Base-by-base conservation (phyloP, 345 rosid species). In the Syzygium oleosum region DNA sequence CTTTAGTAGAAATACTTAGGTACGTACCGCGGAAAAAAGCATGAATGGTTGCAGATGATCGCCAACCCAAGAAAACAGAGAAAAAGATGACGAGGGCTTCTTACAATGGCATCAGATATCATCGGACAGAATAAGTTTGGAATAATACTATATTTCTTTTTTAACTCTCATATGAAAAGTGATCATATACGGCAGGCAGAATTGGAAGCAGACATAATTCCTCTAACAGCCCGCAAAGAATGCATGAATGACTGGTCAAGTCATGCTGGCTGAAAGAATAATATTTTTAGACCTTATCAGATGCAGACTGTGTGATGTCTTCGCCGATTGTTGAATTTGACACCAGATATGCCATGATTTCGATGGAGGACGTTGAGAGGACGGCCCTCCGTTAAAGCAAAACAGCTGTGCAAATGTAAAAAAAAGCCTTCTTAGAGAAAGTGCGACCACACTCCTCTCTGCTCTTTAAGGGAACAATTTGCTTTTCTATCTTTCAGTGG, bases 161-260 rank as follows among this genome's bases (percentile, higher is more conserved):
- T 43, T 43, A 43, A 43, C 16, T 31, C 78, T 65, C 12, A 1
- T 31, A 16, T 16, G 43, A 31, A 31, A 65, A 65, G 43, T 65
- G 43, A 65, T 9, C 2, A 0, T 0, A 31, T 0, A 38, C 21
- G 2, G 12, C 4, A 13, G 65, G 31, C 16, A 27, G 5, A 51
- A 59, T 15, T n/a, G 73, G 73, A 63, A 63, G 73, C n/a, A n/a
- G 73, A 6, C 38, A 13, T 41, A 16, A 63, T 63, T n/a, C 73
- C 38, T 63, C 38, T 29, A n/a, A n/a, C 73, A n/a, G 38, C 10
- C 78, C 43, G 12, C 41, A 9, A 9, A 16, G 43, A 31, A 65
- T 65, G 43, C 78, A 31, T 29, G 78, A 65, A 31, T 34, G 78
- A 6, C 79, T 65, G 23, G 79, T 65, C 46, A 68, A 68, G 79